Evolutionary conservation across 805 yeast genomes (phyloP).

Genomic region (Lachancea meyersii): DNA sequence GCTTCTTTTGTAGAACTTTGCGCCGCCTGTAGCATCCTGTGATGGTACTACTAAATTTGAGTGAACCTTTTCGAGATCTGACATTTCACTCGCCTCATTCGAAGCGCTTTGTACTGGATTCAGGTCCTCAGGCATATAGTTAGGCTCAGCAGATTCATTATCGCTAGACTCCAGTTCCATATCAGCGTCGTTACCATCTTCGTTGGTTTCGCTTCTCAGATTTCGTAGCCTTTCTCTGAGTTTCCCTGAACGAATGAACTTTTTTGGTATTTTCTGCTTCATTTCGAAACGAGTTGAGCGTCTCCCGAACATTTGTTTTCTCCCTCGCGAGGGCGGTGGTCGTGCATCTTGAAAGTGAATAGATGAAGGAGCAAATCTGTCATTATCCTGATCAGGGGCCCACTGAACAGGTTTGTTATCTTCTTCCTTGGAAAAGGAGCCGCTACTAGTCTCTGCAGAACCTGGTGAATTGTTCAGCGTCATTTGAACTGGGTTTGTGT

Average conservation of each 20-base stretch:
- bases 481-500: not conserved
- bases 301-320: not conserved
- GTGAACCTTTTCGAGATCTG: slow-evolving; percentile 20
- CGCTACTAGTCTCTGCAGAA: not conserved
- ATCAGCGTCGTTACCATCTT: slow-evolving; percentile 17
- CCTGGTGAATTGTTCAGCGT: not conserved
- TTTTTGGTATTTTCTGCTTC: slow-evolving; percentile 5
- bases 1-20: slow-evolving; percentile 39
- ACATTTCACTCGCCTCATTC: slow-evolving; percentile 4
- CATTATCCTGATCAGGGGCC: not conserved
- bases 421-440: not conserved
- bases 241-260: not conserved
- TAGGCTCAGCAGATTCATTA: slow-evolving; percentile 8
- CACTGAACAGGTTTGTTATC: not conserved
- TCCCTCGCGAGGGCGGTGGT: slow-evolving; percentile 15
- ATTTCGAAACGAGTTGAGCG: not conserved
- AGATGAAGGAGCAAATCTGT: slow-evolving; percentile 8
- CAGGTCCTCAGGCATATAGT: not conserved
- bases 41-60: slow-evolving; percentile 35
- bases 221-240: slow-evolving; percentile 4
- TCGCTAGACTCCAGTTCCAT: slow-evolving; percentile 11
- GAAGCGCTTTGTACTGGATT: not conserved
- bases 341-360: slow-evolving; percentile 28
- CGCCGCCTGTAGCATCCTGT: slow-evolving; percentile 33
- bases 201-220: slow-evolving; percentile 17